phyloP scores from a whole-genome alignment of 192 early-diverging fungal species.

The Coemansia erecta region DNA sequence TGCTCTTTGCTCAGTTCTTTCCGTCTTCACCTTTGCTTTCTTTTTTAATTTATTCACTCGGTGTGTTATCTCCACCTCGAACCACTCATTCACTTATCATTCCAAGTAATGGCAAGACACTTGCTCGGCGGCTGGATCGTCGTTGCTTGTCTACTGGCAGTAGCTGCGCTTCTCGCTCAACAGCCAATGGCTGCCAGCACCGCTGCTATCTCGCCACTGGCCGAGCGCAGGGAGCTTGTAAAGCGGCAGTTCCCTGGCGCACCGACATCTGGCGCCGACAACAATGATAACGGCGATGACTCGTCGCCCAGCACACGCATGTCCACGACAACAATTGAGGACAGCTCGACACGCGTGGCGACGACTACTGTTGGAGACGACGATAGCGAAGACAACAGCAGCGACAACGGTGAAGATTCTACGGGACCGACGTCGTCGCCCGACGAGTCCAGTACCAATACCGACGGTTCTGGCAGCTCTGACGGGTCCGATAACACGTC shows the following conservation, averaged over 20 bases:
- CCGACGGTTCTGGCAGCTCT: too few species aligned
- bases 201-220: background rate
- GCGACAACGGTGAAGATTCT: too few species aligned
- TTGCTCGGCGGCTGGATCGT: too few species aligned
- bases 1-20: background rate
- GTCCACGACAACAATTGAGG: conserved; percentile 2
- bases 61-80: background rate
- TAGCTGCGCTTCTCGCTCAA: too few species aligned
- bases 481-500: too few species aligned
- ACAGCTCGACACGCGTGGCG: background rate
- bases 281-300: background rate
- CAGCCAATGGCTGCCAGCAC: too few species aligned
- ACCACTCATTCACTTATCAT: background rate
- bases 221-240: background rate
- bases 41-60: background rate
- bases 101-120: background rate
- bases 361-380: background rate
- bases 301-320: background rate
- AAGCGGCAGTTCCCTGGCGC: background rate
- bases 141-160: too few species aligned
- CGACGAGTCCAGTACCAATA: too few species aligned
- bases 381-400: background rate
- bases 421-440: too few species aligned
- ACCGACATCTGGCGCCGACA: background rate
- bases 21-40: background rate